phyloP scores from a whole-genome alignment of 2,329 filamentous ascomycete species.

The Chaetothyriales sp. region DNA sequence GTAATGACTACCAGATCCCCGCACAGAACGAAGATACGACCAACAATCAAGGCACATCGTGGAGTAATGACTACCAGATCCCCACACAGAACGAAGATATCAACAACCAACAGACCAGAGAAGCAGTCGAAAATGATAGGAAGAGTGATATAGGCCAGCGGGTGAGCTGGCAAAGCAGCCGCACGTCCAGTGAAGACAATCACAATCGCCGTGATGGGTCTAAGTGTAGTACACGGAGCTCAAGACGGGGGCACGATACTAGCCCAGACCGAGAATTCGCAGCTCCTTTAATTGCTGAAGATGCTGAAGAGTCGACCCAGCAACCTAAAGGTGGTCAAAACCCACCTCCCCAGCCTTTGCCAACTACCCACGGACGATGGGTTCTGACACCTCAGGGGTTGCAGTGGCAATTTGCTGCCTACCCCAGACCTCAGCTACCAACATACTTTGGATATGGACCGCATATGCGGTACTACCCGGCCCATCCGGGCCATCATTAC shows the following conservation, averaged over 20 bases:
- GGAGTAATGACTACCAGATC: conserved; percentile 2
- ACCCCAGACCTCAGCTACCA: background rate
- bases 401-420: background rate
- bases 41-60: conserved; percentile 1
- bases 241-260: background rate
- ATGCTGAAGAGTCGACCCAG: background rate
- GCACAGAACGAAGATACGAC: conserved; percentile 1
- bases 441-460: background rate
- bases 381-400: background rate
- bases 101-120: conserved; percentile 1
- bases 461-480: background rate
- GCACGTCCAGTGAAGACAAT: background rate
- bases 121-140: background rate
- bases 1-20: conserved; percentile 2
- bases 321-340: background rate
- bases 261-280: background rate
- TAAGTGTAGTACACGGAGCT: background rate
- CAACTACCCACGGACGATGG: background rate
- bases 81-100: conserved; percentile 1
- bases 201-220: background rate
- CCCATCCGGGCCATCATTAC: background rate
- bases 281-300: background rate
- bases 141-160: background rate
- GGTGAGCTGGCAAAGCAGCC: background rate
- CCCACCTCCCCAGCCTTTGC: background rate